Evolutionary conservation across 2,329 filamentous ascomycete genomes (phyloP).

Genomic region (Pyrenochaeta sp.): DNA sequence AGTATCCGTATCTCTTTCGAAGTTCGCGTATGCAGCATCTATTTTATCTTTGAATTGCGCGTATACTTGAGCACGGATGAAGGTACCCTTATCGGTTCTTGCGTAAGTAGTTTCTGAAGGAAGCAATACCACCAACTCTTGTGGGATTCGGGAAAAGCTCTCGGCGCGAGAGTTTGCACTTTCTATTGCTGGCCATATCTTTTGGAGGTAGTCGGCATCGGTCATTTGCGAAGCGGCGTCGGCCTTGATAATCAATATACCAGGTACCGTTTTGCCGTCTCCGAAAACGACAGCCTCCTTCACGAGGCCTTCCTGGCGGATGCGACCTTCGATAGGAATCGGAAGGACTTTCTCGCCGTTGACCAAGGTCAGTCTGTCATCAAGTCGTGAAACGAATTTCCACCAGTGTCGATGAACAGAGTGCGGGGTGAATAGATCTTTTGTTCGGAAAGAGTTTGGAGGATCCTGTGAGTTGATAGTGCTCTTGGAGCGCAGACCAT

Average conservation of each 20-base stretch:
- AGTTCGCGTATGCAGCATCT: conserved; percentile 53
- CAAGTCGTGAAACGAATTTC: conserved; percentile 57
- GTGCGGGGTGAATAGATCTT: conserved; percentile 59
- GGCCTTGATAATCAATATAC: conserved; percentile 62
- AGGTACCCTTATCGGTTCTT: conserved; percentile 65
- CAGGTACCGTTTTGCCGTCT: conserved; percentile 60
- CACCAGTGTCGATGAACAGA: conserved; percentile 55
- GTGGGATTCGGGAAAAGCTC: conserved; percentile 62
- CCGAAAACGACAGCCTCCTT: conserved; percentile 68
- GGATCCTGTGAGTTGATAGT: conserved; percentile 57
- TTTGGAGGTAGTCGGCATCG: conserved; percentile 57
- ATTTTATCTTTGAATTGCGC: conserved; percentile 59
- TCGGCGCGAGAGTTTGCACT: conserved; percentile 60
- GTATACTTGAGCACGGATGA: conserved; percentile 63
- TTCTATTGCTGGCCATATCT: conserved; percentile 61
- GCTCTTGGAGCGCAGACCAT: conserved; percentile 49
- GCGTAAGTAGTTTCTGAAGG: conserved; percentile 57
- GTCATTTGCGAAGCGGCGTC: conserved; percentile 54
- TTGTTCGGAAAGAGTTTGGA: conserved; percentile 56
- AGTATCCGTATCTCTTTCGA: conserved; percentile 32
- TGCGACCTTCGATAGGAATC: conserved; percentile 61
- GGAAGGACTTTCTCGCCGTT: conserved; percentile 63
- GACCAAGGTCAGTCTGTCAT: conserved; percentile 58
- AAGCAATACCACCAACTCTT: conserved; percentile 62
- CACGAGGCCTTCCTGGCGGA: conserved; percentile 62